Base-by-base conservation (phyloP, 1,284 basidiomycete species). In the Tilletiaria anomala region DNA sequence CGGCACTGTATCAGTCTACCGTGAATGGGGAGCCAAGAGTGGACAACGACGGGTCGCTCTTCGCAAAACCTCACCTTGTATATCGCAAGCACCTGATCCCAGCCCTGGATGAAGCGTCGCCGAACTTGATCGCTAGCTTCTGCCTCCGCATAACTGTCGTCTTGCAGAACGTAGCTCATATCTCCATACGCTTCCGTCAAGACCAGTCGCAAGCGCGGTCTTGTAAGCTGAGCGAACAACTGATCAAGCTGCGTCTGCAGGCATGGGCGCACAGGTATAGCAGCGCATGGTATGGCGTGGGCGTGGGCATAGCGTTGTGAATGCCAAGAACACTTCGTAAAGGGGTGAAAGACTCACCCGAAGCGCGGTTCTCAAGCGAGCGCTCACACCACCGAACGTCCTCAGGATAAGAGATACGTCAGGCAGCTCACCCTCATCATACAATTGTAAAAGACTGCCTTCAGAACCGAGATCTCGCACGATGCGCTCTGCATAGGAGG, bases 181-280 rank as follows among this genome's bases (percentile, higher is more conserved):
- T 91, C 88, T 57, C 80, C 83, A 68, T 93, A 93, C 8, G 87
- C 76, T 43, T 97, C 91, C 3, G 77, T 69, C 29, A 96, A 74
- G 35, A 97, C 71, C 10, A 77, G 80, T 15, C 88, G 77, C 23
- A 97, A 67, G 44, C 80, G 80, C 0, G 89, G 85, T 18, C 86
- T 76, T 43, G 89, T 75, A 6, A 94, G 73, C 60, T 93, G 86
- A 51, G 85, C 89, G 72, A 96, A 96, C 17, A 96, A 72, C 57
- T 89, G 85, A 53, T 96, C 91, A 32, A 94, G 73, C 24, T 89
- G 86, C 8, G 76, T 73, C 79, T 89, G 64, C 2, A 48, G 17
- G 38, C 18, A 37, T 4, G 12, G 10, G 21, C 8, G 19, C 21
- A 10, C 4, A 22, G 6, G 15, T 8, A 6, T 14, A 10, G 14